Percentiles rank a stretch among this genome's conserved stretches.
Evolutionary conservation across 2,329 filamentous ascomycete genomes (phyloP).

Genomic region (Calonectria honghensis): DNA sequence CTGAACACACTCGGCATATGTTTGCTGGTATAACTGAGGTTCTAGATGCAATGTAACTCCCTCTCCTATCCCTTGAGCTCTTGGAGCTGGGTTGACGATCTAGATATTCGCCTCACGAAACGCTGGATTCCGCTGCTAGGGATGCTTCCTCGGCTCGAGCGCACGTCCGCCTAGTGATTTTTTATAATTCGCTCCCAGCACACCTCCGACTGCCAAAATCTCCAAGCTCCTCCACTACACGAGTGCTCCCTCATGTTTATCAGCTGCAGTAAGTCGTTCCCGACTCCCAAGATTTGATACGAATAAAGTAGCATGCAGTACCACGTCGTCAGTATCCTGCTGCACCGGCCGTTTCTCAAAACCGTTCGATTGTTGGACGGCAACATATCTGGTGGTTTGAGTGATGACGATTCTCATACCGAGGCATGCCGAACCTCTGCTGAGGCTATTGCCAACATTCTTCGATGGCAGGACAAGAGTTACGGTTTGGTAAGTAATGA

Average conservation of each 20-base stretch:
- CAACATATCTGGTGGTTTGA: neutral
- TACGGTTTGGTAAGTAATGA: neutral
- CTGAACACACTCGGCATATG: neutral
- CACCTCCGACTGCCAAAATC: slow-evolving; percentile 26
- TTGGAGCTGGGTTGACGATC: neutral
- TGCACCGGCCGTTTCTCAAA: slow-evolving; percentile 47
- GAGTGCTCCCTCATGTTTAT: slow-evolving; percentile 47
- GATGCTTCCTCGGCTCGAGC: neutral
- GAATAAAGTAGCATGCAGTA: slow-evolving; percentile 47
- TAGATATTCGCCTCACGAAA: neutral
- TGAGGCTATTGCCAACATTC: neutral
- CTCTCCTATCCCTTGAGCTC: neutral
- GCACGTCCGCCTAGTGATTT: neutral
- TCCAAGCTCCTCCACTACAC: neutral
- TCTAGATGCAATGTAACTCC: neutral
- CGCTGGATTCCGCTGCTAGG: neutral
- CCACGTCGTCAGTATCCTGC: slow-evolving; percentile 45
- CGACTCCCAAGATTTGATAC: neutral
- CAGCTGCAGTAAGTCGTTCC: slow-evolving; percentile 46
- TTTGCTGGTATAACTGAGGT: neutral
- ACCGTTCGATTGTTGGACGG: neutral
- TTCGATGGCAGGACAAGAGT: neutral
- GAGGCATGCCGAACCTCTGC: neutral
- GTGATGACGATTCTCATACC: neutral
- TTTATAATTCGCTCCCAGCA: slow-evolving; percentile 14